Evolutionary conservation across 495 filamentous ascomycete species (phyloP).

Genomic region (Astrocystis sublimbata): DNA sequence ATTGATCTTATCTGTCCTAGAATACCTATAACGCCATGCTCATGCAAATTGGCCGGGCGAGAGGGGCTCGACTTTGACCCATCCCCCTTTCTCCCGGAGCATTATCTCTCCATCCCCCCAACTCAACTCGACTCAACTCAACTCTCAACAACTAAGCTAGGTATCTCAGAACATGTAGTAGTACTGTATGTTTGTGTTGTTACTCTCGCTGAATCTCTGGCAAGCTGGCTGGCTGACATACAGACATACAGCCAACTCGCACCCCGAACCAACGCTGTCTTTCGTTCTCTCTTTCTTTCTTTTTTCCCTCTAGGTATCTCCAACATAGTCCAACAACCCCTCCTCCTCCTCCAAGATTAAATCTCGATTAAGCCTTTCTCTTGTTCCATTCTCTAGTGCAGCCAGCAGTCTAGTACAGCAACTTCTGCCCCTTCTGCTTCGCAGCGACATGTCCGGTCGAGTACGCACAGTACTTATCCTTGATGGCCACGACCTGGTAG

Average conservation of each 20-base stretch:
- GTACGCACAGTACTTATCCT: slow-evolving; percentile 86
- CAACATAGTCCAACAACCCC: slow-evolving; percentile 5
- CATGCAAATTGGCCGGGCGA: slow-evolving; percentile 32
- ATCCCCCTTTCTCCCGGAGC: slow-evolving; percentile 3
- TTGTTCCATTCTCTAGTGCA: no score
- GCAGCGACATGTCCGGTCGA: slow-evolving; percentile 60
- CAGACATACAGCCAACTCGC: no score
- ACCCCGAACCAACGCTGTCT: no score
- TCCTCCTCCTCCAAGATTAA: no score
- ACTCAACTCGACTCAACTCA: no score
- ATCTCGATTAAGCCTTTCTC: no score
- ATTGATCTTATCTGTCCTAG: slow-evolving; percentile 24
- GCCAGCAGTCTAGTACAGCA: slow-evolving; percentile 15
- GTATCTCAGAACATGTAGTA: slow-evolving; percentile 16
- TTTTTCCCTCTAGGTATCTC: no score
- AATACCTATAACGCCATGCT: slow-evolving; percentile 38
- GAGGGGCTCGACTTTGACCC: no score
- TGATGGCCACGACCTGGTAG: slow-evolving; percentile 94
- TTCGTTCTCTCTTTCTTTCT: slow-evolving; percentile 12
- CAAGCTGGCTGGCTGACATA: no score
- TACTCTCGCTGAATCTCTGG: no score
- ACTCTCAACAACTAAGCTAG: slow-evolving; percentile 11
- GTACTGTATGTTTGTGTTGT: neutral
- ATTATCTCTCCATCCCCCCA: no score
- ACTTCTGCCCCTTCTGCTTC: slow-evolving; percentile 37